Percentiles rank a stretch among this genome's conserved stretches.
Conservation (phyloP, 495 filamentous ascomycete species). For the Aspergillus cavernicola region DNA sequence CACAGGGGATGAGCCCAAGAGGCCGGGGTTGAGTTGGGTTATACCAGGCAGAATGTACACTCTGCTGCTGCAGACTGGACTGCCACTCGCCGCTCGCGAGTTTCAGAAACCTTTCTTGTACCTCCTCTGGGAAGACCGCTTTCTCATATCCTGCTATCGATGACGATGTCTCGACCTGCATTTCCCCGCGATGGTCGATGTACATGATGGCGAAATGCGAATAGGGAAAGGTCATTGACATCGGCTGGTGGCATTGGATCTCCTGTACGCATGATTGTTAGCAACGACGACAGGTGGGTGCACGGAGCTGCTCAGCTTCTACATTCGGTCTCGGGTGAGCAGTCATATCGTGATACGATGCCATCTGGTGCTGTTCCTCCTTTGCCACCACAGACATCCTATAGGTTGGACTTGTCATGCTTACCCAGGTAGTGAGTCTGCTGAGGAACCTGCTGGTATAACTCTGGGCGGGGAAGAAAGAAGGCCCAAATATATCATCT, state of each 20-base stretch:
- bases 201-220: slow-evolving; percentile 41
- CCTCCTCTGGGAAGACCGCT: slow-evolving; percentile 38
- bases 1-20: slow-evolving; percentile 34
- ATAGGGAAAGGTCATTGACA: slow-evolving; percentile 24
- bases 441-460: too few species aligned
- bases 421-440: background rate
- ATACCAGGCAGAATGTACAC: slow-evolving; percentile 23
- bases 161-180: slow-evolving; percentile 30
- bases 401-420: slow-evolving; percentile 17
- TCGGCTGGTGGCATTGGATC: slow-evolving; percentile 17
- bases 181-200: slow-evolving; percentile 36
- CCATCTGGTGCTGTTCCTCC: slow-evolving; percentile 14
- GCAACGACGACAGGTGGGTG: background rate
- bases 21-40: slow-evolving; percentile 16
- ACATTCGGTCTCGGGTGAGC: slow-evolving; percentile 19
- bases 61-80: too few species aligned
- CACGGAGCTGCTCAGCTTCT: slow-evolving; percentile 1
- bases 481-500: slow-evolving; percentile 17
- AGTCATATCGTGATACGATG: slow-evolving; percentile 21
- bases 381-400: slow-evolving; percentile 10
- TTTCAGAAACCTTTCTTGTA: slow-evolving; percentile 36
- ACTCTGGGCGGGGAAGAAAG: too few species aligned
- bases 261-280: slow-evolving; percentile 17
- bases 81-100: slow-evolving; percentile 23
- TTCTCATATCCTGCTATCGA: slow-evolving; percentile 36